Evolutionary conservation across 495 filamentous ascomycete genomes (phyloP), one percentile per base, ranked within the genome.

Genomic region (Penicillium tannophilum): DNA sequence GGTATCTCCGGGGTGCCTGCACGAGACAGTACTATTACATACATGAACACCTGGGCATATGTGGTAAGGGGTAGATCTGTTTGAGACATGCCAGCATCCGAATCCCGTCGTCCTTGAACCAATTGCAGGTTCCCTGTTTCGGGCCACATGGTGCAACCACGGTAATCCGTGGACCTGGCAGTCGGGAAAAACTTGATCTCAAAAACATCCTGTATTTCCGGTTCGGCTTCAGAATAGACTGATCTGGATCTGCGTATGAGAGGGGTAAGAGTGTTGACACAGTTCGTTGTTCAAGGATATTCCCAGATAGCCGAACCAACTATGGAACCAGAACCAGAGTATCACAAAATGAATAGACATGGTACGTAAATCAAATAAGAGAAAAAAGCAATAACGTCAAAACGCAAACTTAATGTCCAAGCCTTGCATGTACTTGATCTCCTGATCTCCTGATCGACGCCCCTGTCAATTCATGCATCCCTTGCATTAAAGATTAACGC

Each of bases 401-500:
- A 52, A 30, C 24, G 36, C 52, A 42, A 54, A 54, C 36, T 23
- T 42, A 54, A 42, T 41, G 6, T 20, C 14, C 31, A 42, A 54
- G 39, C 52, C 52, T 54, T 54, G 39, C 52, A 54, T 42, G 16
- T 23, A 42, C 17, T 52, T 42, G 54, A 63, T 63, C 61, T 59
- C 33, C 63, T 65, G 63, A 65, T 64, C 58, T 45, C 41, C 62
- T 64, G 61, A 63, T 63, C 56, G 35, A 17, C 48, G 26, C 54
- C 45, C 54, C 43, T 35, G 43, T 33, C 55, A 54, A 57, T 44
- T 49, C 33, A 24, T 51, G 30, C 44, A 59, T 46, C 64, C 64
- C 64, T 68, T 67, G 56, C 67, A 55, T 60, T 26, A 66, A 56
- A 59, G 43, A 53, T 59, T 41, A 66, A 56, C 62, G 52, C 58